Base-by-base conservation (phyloP, 805 yeast genomes). In the Metschnikowia rubicola region DNA sequence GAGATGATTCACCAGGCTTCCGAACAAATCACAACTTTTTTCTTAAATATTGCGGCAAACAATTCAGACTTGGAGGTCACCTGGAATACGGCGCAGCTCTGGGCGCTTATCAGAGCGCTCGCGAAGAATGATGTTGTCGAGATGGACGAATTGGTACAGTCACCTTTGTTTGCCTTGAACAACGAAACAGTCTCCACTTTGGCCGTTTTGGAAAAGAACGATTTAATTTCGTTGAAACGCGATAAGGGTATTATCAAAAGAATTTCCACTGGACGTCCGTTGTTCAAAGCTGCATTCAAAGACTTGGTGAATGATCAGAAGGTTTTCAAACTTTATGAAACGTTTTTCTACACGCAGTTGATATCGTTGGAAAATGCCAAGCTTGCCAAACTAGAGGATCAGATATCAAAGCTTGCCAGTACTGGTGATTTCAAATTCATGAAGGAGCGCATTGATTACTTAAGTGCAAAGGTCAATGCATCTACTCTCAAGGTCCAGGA, bases 1-100 rank as follows among this genome's bases (percentile, higher is more conserved):
- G 91, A 88, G 54, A 87, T 94, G 85, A 78, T 89, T 5, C 75
- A 74, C 26, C 97, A 90, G 65, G 83, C 96, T 0, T 83, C 92
- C 5, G 91, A 88, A 57, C 97, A 92, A 61, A 79, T 92, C 15
- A 81, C 92, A 2, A 96, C 92, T 45, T 82, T 87, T 58, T 90
- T 84, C 64, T 73, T 80, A 41, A 63, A 63, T 31, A 43, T 46
- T 15, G 34, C 46, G 13, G 30, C 48, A 17, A 64, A 63, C 26
- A 62, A 61, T n/a, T 54, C 54, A 21, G 49, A 44, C 30, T 29
- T 41, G 8, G 73, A 62, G 8, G 77, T 69, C 32, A 79, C 80
- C 11, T 81, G 91, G 74, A 77, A 79, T 26, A 70, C 84, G 11
- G 87, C 95, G 1, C 97, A 92, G 61, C 94, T 89, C 0, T 94